Conservation (phyloP, 164 flowering plant species). For the Piper longum region DNA sequence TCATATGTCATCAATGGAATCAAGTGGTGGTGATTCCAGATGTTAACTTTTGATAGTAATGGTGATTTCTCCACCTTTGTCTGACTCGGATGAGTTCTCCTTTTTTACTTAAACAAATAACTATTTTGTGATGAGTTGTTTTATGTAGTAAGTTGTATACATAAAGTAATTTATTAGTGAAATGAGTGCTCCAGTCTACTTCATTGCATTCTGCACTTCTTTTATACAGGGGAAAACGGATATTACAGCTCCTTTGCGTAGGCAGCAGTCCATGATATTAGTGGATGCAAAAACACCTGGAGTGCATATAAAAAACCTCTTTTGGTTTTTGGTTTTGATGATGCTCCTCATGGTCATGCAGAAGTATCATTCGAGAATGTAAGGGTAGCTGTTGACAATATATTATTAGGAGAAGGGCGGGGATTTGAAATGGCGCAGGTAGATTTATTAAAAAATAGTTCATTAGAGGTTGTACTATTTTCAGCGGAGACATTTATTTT, state of each 20-base stretch:
- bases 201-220: background rate
- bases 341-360: conserved; percentile 99
- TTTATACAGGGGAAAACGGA: conserved; percentile 85
- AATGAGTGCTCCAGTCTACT: too few relatives aligned
- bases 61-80: conserved; percentile 38
- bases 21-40: conserved; percentile 99
- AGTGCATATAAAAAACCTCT: conserved; percentile 55
- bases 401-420: conserved; percentile 90
- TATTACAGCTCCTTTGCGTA: conserved; percentile 58
- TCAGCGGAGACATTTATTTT: background rate
- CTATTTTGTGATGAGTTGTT: background rate
- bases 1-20: conserved; percentile 72
- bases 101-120: background rate
- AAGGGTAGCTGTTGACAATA: conserved; percentile 61
- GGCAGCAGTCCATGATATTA: conserved; percentile 93
- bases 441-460: background rate
- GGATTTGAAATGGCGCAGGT: conserved; percentile 99
- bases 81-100: background rate
- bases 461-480: too few relatives aligned
- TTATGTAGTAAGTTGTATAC: background rate
- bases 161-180: too few relatives aligned
- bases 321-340: conserved; percentile 89
- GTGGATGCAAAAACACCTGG: conserved; percentile 81
- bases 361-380: conserved; percentile 78
- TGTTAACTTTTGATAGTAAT: conserved; percentile 86